Base-by-base conservation (phyloP, 2,329 filamentous ascomycete genomes). In the Alternaria gaisen region DNA sequence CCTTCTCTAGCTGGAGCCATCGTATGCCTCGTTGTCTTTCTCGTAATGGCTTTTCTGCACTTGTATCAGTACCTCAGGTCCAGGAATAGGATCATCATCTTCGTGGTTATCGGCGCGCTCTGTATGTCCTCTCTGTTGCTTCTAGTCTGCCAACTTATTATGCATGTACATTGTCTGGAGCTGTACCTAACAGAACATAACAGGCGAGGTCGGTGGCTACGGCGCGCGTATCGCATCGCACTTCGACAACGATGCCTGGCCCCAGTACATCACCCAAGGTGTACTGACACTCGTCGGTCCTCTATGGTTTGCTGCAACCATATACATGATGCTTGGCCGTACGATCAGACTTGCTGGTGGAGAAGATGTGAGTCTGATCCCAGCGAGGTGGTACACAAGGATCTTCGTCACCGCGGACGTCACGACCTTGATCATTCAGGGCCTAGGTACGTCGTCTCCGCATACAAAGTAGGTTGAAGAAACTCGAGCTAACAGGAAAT, bases 241-340 rank as follows among this genome's bases (percentile, higher is more conserved):
- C 36, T 73, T 76, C 59, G 58, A 77, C 38, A 78, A 80, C 5
- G 63, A 69, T 50, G 58, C 68, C 22, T 73, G 82, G 63, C 75
- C 66, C 5, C 77, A 78, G 0, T 83, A 80, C 71, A 75, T 83
- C 18, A 60, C 79, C 11, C 79, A 82, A 65, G 77, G 78, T n/a
- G 70, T 74, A 40, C 71, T 82, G 18, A 68, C 82, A 22, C 77
- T 83, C 1, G 60, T 82, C n/a, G 80, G 81, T 1, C 81, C 82
- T 2, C 75, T 81, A 5, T 79, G 83, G 64, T 81, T 83, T 63
- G 81, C 81, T 10, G 82, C 81, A 0, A 79, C 80, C 0, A 75
- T 83, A 26, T 83, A 83, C 72, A 83, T 83, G 81, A 80, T 79
- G 26, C 76, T 83, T 3, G 76, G 79, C 3, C 77, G 80, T 24